Evolutionary conservation across 352 stramenopile genomes (phyloP), one percentile per base, ranked within the genome.

Genomic region (Globisporangium spiculum): DNA sequence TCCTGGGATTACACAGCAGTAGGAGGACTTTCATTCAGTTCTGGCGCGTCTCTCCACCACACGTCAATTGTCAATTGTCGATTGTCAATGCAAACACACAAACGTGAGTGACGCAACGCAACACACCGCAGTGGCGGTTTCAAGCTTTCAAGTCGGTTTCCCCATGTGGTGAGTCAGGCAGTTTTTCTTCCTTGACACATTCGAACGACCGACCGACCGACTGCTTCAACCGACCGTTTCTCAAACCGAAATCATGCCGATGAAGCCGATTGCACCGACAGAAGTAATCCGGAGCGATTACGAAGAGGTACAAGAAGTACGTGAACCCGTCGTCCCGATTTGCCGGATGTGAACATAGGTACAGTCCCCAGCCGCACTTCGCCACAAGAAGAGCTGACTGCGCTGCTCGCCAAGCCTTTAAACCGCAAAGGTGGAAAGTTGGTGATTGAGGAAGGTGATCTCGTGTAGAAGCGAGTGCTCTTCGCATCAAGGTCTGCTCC

Each of bases 61-160:
- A 48, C 38, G 14, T 48, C 14, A 18, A 18, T 18, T n/a, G 9
- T 3, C 12, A 0, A 18, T 20, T 5, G 41, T n/a, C 16, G 0
- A 41, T 41, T 14, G 44, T 24, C 18, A 52, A 52, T 24, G 44
- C 18, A 22, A 52, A 52, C 7, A 38, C 12, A 38, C 32, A 38
- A 38, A 38, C 32, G 32, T 22, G 18, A 9, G 18, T 52, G 44
- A 52, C 44, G 44, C 44, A 52, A 24, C 44, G 44, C 44, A 52
- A 24, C 44, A 1, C 44, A 32, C 30, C 44, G 4, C 18, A 52
- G 6, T 4, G 44, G 44, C 18, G 44, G 44, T 60, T 60, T 60
- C 54, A 60, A 60, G 18, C 38, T 60, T 60, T 60, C 54, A 60
- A 60, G 54, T 60, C 54, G 7, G 54, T 60, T 36, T 30, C 27